A percentile compares a stretch with the other conserved stretches of the same genome.
These are phyloP conservation scores for Nakataea oryzae DNA, from an alignment of 2,329 filamentous ascomycete species.

Conservation along the genomic window DNA sequence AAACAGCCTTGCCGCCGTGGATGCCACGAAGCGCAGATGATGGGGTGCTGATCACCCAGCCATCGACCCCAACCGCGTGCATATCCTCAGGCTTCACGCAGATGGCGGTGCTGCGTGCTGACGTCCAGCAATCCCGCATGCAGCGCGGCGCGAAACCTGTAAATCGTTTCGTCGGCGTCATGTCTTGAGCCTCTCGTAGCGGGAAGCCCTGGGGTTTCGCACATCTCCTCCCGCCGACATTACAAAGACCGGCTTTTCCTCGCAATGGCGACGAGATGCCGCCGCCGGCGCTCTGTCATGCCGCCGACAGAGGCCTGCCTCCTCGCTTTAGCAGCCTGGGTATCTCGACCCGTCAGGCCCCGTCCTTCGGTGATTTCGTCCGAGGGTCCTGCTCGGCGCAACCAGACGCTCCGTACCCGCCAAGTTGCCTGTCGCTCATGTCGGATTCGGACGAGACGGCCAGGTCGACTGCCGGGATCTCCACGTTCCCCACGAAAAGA, in stretches of 20 bases:
- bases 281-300: not conserved
- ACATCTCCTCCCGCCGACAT: not conserved
- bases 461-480: not conserved
- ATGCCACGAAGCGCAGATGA: not conserved
- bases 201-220: not conserved
- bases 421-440: not conserved
- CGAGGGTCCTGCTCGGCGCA: not conserved
- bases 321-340: not conserved
- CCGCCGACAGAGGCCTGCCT: not conserved
- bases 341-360: not conserved
- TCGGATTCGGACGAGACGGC: not conserved
- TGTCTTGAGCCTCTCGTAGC: not conserved
- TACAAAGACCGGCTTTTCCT: not conserved
- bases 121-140: not conserved
- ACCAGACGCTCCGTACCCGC: no score
- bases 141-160: not conserved
- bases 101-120: not conserved
- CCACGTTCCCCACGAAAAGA: not conserved
- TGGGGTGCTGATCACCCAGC: not conserved
- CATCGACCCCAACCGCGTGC: not conserved
- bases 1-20: not conserved
- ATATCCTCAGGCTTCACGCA: not conserved
- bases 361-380: not conserved
- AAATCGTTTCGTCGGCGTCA: not conserved
- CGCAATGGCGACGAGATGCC: not conserved